Evolutionary conservation across 2,329 filamentous ascomycete genomes (phyloP).

Genomic region (Talaromyces sp.): DNA sequence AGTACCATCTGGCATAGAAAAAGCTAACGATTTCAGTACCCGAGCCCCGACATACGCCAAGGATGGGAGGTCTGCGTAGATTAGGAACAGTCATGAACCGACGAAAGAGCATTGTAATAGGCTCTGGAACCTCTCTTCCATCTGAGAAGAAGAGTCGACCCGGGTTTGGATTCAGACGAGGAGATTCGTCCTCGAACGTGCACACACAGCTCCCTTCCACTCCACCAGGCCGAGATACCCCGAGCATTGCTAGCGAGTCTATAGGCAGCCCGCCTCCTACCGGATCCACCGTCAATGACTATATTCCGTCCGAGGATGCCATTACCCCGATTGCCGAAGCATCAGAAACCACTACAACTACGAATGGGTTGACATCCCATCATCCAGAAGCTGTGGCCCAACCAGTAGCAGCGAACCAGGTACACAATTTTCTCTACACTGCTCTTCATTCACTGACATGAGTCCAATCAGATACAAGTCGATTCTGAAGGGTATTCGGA

Average conservation of each 20-base stretch:
- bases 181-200: slow-evolving; percentile 37
- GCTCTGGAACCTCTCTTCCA: slow-evolving; percentile 29
- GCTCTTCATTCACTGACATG: slow-evolving; percentile 11
- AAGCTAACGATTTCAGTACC: slow-evolving; percentile 28
- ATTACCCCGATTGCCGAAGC: slow-evolving; percentile 23
- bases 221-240: slow-evolving; percentile 28
- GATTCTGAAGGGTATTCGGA: slow-evolving; percentile 43
- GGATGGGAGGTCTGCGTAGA: slow-evolving; percentile 44
- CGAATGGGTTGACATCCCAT: slow-evolving; percentile 28
- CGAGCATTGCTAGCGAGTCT: slow-evolving; percentile 24
- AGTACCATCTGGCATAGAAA: background rate
- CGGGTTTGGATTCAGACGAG: slow-evolving; percentile 44
- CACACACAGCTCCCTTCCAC: slow-evolving; percentile 34
- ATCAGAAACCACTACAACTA: slow-evolving; percentile 21
- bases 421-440: background rate
- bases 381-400: background rate
- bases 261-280: slow-evolving; percentile 13
- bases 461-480: slow-evolving; percentile 27
- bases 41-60: slow-evolving; percentile 37
- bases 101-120: slow-evolving; percentile 41
- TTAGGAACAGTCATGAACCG: slow-evolving; percentile 48
- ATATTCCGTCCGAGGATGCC: slow-evolving; percentile 25
- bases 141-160: slow-evolving; percentile 42
- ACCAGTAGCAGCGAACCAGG: slow-evolving; percentile 4
- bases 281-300: slow-evolving; percentile 11